These are phyloP conservation scores for Sclerotinia minor DNA, from an alignment of 2,329 filamentous ascomycete genomes.

Conservation along the genomic window DNA sequence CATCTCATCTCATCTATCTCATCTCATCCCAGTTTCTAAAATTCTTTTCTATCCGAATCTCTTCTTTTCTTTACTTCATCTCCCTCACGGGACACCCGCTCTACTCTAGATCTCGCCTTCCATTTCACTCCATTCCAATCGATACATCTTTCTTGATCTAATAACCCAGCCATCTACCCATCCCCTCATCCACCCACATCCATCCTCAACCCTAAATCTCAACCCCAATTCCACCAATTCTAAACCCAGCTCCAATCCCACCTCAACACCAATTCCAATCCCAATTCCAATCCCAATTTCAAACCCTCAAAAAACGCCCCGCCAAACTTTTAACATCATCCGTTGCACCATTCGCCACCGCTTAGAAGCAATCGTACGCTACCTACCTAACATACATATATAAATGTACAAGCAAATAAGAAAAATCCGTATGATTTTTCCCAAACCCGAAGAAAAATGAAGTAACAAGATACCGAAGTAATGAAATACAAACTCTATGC, in stretches of 20 bases:
- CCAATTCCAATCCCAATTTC: not conserved
- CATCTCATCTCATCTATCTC: no score
- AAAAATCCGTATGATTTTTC: not conserved
- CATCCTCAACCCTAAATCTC: not conserved
- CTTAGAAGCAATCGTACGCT: not conserved
- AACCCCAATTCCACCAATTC: not conserved
- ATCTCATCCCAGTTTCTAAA: no score
- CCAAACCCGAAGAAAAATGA: not conserved
- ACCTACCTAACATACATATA: not conserved
- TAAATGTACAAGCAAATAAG: not conserved
- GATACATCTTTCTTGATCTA: not conserved
- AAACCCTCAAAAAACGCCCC: not conserved
- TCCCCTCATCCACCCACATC: not conserved
- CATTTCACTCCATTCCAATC: not conserved
- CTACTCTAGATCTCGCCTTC: not conserved
- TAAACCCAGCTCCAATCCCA: not conserved
- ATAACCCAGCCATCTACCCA: not conserved
- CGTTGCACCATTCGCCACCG: slow-evolving; percentile 12
- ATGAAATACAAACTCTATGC: not conserved
- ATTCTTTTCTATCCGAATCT: not conserved
- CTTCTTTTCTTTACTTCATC: no score
- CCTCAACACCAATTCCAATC: no score
- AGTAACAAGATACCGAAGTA: no score
- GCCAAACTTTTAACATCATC: not conserved
- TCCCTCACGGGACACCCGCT: no score